These are phyloP conservation scores for Brettanomyces custersianus DNA, from an alignment of 805 yeast species.

Conservation along the genomic window DNA sequence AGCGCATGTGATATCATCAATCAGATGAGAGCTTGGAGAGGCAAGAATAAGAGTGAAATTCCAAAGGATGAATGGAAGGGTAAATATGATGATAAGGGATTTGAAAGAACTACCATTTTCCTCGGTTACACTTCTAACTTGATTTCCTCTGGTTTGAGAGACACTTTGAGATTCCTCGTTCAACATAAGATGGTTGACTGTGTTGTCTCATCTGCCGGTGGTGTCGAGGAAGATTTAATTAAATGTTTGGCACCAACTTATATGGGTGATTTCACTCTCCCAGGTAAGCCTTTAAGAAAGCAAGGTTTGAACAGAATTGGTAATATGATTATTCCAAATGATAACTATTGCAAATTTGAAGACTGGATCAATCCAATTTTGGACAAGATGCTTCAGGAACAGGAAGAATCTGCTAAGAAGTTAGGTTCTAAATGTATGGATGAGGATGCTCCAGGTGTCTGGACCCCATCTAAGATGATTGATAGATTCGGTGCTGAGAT, in stretches of 20 bases:
- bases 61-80: conserved; percentile 68
- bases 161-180: conserved; percentile 79
- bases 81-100: conserved; percentile 67
- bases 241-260: conserved; percentile 95
- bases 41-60: conserved; percentile 58
- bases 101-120: conserved; percentile 82
- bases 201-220: conserved; percentile 96
- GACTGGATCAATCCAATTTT: conserved; percentile 97
- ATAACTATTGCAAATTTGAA: conserved; percentile 93
- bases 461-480: conserved; percentile 93
- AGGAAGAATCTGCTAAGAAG: conserved; percentile 52
- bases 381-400: conserved; percentile 83
- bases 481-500: conserved; percentile 94
- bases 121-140: conserved; percentile 95
- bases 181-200: conserved; percentile 94
- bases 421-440: conserved; percentile 50
- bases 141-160: conserved; percentile 90
- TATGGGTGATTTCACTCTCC: conserved; percentile 80
- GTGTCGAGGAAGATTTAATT: conserved; percentile 94
- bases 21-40: conserved; percentile 91
- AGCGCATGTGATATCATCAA: conserved; percentile 88
- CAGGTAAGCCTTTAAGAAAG: conserved; percentile 77
- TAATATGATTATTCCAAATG: conserved; percentile 92
- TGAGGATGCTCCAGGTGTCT: conserved; percentile 60
- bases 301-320: conserved; percentile 98